Evolutionary conservation across 306 rosid species (phyloP).

Genomic region (Begonia loranthoides): DNA sequence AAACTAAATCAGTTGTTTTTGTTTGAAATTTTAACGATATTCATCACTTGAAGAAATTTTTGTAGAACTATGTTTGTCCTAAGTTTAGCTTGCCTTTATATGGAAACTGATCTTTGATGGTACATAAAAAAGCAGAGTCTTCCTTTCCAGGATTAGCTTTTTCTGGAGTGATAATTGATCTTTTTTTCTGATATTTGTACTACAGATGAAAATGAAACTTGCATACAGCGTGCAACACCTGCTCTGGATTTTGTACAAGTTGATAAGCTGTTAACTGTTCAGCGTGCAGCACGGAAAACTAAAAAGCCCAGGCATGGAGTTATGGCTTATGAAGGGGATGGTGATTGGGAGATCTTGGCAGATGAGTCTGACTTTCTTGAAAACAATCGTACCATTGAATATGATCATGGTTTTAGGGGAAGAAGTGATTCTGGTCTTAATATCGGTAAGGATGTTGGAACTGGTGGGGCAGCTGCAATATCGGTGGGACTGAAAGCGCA

Average conservation of each 20-base stretch:
- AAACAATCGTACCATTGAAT: slow-evolving; percentile 24
- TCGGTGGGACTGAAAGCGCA: slow-evolving; percentile 87
- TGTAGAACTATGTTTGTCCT: slow-evolving; percentile 13
- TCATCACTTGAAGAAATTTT: slow-evolving; percentile 16
- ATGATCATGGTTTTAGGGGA: slow-evolving; percentile 30
- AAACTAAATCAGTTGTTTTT: background rate
- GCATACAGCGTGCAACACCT: slow-evolving; percentile 36
- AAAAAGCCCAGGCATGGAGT: slow-evolving; percentile 79
- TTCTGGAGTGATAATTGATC: slow-evolving; percentile 2
- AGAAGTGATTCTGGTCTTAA: slow-evolving; percentile 48
- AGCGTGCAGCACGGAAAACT: slow-evolving; percentile 38
- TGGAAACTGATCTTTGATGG: background rate
- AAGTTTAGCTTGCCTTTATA: slow-evolving; percentile 22
- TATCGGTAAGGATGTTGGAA: slow-evolving; percentile 52
- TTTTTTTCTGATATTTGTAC: slow-evolving; percentile 32
- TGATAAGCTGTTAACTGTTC: slow-evolving; percentile 32
- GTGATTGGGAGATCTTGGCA: slow-evolving; percentile 70
- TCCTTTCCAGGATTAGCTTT: no score
- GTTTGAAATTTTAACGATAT: slow-evolving; percentile 20
- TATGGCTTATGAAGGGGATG: slow-evolving; percentile 99
- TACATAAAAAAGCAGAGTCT: no score
- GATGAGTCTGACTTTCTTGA: slow-evolving; percentile 8
- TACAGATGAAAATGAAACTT: slow-evolving; percentile 50
- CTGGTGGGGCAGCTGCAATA: slow-evolving; percentile 68
- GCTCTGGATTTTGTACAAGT: slow-evolving; percentile 36